Percentiles rank a stretch among this genome's conserved stretches.
Evolutionary conservation across 345 rosid genomes (phyloP).

Genomic region (Rhizophora mangle): DNA sequence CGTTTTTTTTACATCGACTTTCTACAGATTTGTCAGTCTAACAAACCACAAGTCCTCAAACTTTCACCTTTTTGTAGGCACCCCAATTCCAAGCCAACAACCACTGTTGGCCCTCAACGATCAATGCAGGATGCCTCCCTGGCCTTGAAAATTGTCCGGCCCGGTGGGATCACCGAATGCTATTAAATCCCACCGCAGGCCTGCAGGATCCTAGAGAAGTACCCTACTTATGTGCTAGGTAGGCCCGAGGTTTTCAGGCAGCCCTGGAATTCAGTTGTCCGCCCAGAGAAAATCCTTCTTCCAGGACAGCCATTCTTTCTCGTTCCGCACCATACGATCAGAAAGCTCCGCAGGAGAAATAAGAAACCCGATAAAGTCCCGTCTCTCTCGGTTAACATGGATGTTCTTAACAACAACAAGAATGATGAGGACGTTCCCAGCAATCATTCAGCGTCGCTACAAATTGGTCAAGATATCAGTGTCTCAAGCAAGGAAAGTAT

Average conservation of each 20-base stretch:
- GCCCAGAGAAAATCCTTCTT: constrained; percentile 37
- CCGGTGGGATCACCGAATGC: constrained; percentile 31
- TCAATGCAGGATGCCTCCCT: constrained; percentile 3
- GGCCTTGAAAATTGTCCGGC: constrained; percentile 37
- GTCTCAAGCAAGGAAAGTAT: constrained; percentile 7
- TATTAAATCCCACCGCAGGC: constrained; percentile 48
- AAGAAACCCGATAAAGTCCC: constrained; percentile 11
- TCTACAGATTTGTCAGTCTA: too few relatives aligned
- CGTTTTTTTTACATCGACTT: too few relatives aligned
- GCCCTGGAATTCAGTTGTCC: constrained; percentile 45
- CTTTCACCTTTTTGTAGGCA: constrained; percentile 3
- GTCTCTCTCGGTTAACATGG: neutral
- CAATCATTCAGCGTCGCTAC: neutral
- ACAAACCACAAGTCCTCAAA: constrained; percentile 10
- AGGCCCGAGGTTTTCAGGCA: constrained; percentile 47
- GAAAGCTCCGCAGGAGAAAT: constrained; percentile 35
- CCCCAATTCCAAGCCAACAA: neutral
- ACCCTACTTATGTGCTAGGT: constrained; percentile 35
- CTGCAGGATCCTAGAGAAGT: constrained; percentile 36
- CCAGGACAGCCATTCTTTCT: constrained; percentile 37
- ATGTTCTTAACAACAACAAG: neutral
- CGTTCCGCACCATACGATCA: constrained; percentile 37
- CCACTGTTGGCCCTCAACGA: neutral
- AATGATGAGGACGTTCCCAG: neutral
- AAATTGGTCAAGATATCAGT: neutral